A percentile compares a stretch with the other conserved stretches of the same genome.
phyloP scores from a whole-genome alignment of 306 rosid species.

The Dalbergia oliveri region DNA sequence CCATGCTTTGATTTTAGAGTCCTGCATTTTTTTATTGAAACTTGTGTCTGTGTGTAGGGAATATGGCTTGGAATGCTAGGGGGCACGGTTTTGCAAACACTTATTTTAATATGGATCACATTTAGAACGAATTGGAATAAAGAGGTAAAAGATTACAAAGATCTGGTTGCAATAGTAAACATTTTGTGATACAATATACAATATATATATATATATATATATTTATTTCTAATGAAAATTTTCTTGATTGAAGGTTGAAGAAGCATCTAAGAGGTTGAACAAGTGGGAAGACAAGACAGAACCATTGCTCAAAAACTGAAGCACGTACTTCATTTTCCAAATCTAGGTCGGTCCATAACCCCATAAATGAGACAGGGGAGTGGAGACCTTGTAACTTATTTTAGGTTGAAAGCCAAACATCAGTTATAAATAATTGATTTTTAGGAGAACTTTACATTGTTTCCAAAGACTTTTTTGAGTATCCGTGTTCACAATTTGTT shows the following conservation, averaged over 20 bases:
- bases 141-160: slow-evolving; percentile 59
- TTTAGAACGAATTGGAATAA: slow-evolving; percentile 72
- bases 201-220: too few species aligned
- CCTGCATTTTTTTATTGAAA: background rate
- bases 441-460: too few species aligned
- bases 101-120: slow-evolving; percentile 70
- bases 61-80: slow-evolving; percentile 83
- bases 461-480: too few species aligned
- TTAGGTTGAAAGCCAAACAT: too few species aligned
- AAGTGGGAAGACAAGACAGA: slow-evolving; percentile 59
- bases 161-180: background rate
- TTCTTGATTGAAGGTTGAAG: slow-evolving; percentile 62
- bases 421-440: too few species aligned
- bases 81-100: slow-evolving; percentile 73
- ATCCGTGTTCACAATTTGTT: too few species aligned
- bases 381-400: background rate
- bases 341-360: background rate
- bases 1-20: background rate
- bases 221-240: background rate
- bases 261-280: slow-evolving; percentile 66
- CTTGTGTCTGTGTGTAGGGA: slow-evolving; percentile 54
- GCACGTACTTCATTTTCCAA: background rate
- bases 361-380: background rate
- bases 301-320: slow-evolving; percentile 42
- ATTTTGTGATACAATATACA: too few species aligned